Percentiles rank a stretch among this genome's conserved stretches.
Evolutionary conservation across 805 yeast genomes (phyloP).

Genomic region (Maudiozyma bulderi): DNA sequence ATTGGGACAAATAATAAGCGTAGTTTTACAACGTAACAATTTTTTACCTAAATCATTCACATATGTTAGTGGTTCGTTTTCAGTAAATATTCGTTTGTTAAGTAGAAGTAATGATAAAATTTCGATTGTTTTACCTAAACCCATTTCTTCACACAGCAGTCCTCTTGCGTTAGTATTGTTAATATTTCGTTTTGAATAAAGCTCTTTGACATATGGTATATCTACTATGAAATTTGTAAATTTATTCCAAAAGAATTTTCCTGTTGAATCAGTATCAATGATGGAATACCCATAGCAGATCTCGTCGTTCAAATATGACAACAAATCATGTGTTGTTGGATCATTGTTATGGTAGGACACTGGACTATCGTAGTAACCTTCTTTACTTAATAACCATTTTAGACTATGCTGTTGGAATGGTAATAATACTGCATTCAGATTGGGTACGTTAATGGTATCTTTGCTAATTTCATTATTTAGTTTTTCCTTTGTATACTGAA

Average conservation of each 20-base stretch:
- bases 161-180: conserved; percentile 35
- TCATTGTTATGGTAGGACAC: not conserved
- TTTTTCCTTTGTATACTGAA: conserved; percentile 14
- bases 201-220: conserved; percentile 10
- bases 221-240: conserved; percentile 24
- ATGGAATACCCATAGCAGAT: conserved; percentile 25
- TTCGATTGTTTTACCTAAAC: conserved; percentile 91
- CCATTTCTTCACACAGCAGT: conserved; percentile 90
- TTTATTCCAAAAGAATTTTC: conserved; percentile 24
- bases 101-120: conserved; percentile 53
- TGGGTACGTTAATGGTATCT: conserved; percentile 1
- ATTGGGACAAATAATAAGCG: conserved; percentile 78
- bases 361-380: conserved; percentile 1
- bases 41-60: conserved; percentile 15
- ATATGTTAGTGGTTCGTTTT: not conserved
- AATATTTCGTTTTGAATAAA: conserved; percentile 5
- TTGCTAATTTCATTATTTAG: conserved; percentile 1
- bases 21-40: conserved; percentile 46
- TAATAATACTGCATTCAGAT: conserved; percentile 15
- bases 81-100: conserved; percentile 42
- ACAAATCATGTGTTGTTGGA: conserved; percentile 2
- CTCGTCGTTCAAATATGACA: conserved; percentile 15
- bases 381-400: conserved; percentile 27
- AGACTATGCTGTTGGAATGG: conserved; percentile 27
- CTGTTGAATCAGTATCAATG: conserved; percentile 2